phyloP scores from a whole-genome alignment of 257 asterid genomes.

The Ilex asprella region DNA sequence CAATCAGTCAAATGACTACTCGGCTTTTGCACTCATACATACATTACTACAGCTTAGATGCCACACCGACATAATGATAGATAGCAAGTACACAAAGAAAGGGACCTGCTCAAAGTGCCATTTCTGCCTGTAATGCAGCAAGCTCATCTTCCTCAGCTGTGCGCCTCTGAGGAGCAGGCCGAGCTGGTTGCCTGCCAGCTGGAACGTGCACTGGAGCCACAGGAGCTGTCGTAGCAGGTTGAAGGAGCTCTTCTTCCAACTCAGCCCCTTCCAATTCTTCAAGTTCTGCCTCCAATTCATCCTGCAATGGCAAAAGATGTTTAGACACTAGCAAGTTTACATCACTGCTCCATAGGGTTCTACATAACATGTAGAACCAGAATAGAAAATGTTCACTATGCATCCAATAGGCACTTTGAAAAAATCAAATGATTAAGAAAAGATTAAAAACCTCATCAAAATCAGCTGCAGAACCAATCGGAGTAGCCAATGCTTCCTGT shows the following conservation, averaged over 20 bases:
- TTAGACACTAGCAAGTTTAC: not conserved
- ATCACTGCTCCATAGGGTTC: not conserved
- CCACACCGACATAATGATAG: too few species aligned
- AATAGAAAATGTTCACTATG: not conserved
- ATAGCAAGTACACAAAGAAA: not conserved
- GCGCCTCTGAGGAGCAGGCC: constrained; percentile 45
- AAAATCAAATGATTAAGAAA: not conserved
- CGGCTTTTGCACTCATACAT: too few species aligned
- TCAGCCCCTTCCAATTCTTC: constrained; percentile 77
- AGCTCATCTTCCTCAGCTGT: constrained; percentile 74
- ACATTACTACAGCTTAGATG: too few species aligned
- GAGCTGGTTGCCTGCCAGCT: constrained; percentile 38
- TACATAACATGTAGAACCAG: not conserved
- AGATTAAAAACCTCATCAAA: constrained; percentile 51
- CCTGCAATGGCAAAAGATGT: constrained; percentile 24
- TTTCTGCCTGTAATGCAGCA: constrained; percentile 80
- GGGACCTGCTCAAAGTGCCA: constrained; percentile 52
- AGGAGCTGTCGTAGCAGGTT: constrained; percentile 59
- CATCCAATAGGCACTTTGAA: constrained; percentile 1
- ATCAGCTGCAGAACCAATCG: constrained; percentile 63
- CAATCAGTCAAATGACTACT: not conserved
- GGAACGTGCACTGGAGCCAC: constrained; percentile 37
- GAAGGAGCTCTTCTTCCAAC: constrained; percentile 71
- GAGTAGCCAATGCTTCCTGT: constrained; percentile 75
- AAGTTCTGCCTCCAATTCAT: constrained; percentile 78